Percentiles rank a stretch among this genome's conserved stretches.
Evolutionary conservation across 2,329 filamentous ascomycete genomes (phyloP).

Genomic region (Phoma herbarum): DNA sequence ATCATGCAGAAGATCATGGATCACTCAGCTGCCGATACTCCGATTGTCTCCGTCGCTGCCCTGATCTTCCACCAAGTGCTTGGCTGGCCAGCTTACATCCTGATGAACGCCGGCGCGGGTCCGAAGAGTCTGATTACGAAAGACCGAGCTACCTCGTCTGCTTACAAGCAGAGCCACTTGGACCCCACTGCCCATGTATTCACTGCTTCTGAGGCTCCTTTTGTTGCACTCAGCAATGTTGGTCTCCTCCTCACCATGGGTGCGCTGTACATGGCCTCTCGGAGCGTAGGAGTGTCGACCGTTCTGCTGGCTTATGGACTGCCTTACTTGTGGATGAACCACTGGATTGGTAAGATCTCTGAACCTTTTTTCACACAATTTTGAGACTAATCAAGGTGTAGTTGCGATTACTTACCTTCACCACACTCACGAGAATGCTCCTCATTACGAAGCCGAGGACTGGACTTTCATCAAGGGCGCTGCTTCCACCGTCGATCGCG

Average conservation of each 20-base stretch:
- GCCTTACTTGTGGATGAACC: conserved; percentile 75
- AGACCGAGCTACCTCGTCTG: conserved; percentile 16
- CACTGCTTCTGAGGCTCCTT: conserved; percentile 29
- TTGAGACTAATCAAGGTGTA: too few relatives aligned
- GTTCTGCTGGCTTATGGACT: conserved; percentile 68
- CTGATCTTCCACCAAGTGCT: conserved; percentile 70
- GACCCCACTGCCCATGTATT: conserved; percentile 32
- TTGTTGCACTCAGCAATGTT: conserved; percentile 30
- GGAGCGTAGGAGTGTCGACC: conserved; percentile 64
- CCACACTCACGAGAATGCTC: conserved; percentile 69
- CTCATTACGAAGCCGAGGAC: conserved; percentile 65
- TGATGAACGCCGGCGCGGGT: conserved; percentile 60
- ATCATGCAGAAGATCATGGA: conserved; percentile 46
- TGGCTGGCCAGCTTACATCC: conserved; percentile 71
- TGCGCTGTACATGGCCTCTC: conserved; percentile 62
- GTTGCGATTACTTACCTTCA: conserved; percentile 80
- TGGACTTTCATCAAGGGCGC: conserved; percentile 72
- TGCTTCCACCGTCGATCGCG: conserved; percentile 69
- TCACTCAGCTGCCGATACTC: conserved; percentile 65
- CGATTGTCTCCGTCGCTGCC: conserved; percentile 63
- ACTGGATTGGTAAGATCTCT: conserved; percentile 64
- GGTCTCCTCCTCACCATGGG: conserved; percentile 36
- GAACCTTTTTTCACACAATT: too few relatives aligned
- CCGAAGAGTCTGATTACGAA: conserved; percentile 28
- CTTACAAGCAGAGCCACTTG: conserved; percentile 35